Conservation (phyloP, 306 rosid species). For the Chamaecrista fasciculata region DNA sequence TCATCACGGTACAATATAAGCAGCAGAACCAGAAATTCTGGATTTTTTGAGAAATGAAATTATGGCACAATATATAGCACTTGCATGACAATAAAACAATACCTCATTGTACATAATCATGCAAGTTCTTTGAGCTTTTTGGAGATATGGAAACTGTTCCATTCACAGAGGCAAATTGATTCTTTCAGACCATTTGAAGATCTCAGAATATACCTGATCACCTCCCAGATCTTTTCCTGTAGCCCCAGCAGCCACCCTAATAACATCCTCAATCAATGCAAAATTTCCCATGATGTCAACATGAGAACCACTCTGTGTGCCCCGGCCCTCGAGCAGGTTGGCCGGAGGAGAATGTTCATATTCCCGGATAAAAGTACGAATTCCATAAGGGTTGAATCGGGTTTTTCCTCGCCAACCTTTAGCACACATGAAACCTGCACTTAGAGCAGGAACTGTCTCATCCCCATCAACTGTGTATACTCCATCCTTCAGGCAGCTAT, state of each 20-base stretch:
- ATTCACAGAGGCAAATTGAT: constrained; percentile 41
- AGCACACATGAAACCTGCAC: constrained; percentile 87
- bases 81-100: not conserved
- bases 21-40: not conserved
- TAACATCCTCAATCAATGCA: constrained; percentile 71
- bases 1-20: not conserved
- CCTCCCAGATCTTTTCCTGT: constrained; percentile 75
- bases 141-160: not conserved
- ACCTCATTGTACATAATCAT: not conserved
- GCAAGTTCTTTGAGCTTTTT: not conserved
- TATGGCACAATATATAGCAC: not conserved
- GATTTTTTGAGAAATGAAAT: not conserved
- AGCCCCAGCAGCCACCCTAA: constrained; percentile 81
- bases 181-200: constrained; percentile 74
- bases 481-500: constrained; percentile 63
- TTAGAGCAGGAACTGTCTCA: constrained; percentile 82
- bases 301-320: constrained; percentile 85
- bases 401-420: constrained; percentile 87
- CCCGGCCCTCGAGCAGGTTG: constrained; percentile 72
- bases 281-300: constrained; percentile 93
- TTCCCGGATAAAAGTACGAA: constrained; percentile 55
- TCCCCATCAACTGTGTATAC: constrained; percentile 77
- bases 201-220: constrained; percentile 64
- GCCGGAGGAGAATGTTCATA: constrained; percentile 81
- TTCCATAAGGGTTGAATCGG: constrained; percentile 73